These are phyloP conservation scores for Fusarium sp. DNA, from an alignment of 2,329 filamentous ascomycete genomes.

Conservation along the genomic window DNA sequence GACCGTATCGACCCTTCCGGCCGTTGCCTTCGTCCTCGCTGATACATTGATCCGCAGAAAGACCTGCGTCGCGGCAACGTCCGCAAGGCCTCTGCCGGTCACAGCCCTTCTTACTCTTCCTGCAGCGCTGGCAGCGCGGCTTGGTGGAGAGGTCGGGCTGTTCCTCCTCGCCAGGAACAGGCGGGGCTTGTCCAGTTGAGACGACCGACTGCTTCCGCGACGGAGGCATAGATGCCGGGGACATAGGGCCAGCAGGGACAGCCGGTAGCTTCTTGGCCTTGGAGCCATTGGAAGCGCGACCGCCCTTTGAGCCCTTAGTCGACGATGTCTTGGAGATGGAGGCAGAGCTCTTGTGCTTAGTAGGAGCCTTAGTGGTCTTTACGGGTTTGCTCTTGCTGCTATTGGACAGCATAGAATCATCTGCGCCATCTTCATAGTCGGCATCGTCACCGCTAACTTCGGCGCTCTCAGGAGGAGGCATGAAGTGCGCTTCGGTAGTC, in stretches of 20 bases:
- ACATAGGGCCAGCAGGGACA: slow-evolving; percentile 60
- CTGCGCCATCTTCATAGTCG: slow-evolving; percentile 46
- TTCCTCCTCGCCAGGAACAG: slow-evolving; percentile 77
- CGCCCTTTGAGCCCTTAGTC: slow-evolving; percentile 54
- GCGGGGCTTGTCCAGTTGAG: slow-evolving; percentile 59
- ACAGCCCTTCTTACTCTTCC: slow-evolving; percentile 99
- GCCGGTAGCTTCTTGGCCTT: slow-evolving; percentile 63
- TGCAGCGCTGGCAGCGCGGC: slow-evolving; percentile 95
- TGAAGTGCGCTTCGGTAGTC: slow-evolving; percentile 62
- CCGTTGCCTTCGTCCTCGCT: slow-evolving; percentile 98
- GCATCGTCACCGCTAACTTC: slow-evolving; percentile 49
- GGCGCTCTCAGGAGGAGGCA: slow-evolving; percentile 59
- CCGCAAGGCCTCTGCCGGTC: slow-evolving; percentile 95
- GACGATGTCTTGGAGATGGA: slow-evolving; percentile 45
- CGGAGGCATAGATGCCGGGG: slow-evolving; percentile 71
- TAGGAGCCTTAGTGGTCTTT: slow-evolving; percentile 51
- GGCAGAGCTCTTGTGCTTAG: slow-evolving; percentile 53
- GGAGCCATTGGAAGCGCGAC: slow-evolving; percentile 49
- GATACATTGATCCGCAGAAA: slow-evolving; percentile 90
- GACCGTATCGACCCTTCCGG: slow-evolving; percentile 88
- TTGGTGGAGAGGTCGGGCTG: slow-evolving; percentile 93
- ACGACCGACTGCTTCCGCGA: slow-evolving; percentile 78
- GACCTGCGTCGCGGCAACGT: slow-evolving; percentile 93
- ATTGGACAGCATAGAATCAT: slow-evolving; percentile 49
- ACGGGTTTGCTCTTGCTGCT: slow-evolving; percentile 52